Conservation (phyloP, 371 early-diverging fungal genomes). For the Chytridium lagenaria region DNA sequence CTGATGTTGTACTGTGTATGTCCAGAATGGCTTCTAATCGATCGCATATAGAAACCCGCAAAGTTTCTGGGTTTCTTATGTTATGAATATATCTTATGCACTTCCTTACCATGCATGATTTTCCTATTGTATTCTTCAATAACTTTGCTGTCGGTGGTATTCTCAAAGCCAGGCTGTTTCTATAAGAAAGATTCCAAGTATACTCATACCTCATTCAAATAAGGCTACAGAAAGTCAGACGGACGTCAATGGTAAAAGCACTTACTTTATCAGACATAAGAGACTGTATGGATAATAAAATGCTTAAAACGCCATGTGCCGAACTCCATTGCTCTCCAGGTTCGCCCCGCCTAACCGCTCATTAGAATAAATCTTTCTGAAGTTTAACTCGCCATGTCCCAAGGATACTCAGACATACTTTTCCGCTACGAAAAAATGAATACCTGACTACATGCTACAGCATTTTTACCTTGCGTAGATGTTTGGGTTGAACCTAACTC, state of each 20-base stretch:
- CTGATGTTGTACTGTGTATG: slow-evolving; percentile 36
- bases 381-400: slow-evolving; percentile 52
- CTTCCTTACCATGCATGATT: slow-evolving; percentile 57
- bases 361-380: neutral
- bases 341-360: slow-evolving; percentile 50
- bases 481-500: slow-evolving; percentile 67
- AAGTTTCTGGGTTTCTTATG: slow-evolving; percentile 51
- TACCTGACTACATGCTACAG: neutral
- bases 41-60: slow-evolving; percentile 62
- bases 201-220: slow-evolving; percentile 43
- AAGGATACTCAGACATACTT: slow-evolving; percentile 65
- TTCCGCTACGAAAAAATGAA: slow-evolving; percentile 52
- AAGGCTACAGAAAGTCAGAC: slow-evolving; percentile 33
- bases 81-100: neutral
- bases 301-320: slow-evolving; percentile 49
- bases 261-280: slow-evolving; percentile 55
- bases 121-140: slow-evolving; percentile 61
- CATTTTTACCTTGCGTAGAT: slow-evolving; percentile 47
- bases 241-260: slow-evolving; percentile 14
- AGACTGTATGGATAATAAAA: slow-evolving; percentile 58
- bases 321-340: slow-evolving; percentile 62
- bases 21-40: slow-evolving; percentile 56
- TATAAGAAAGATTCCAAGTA: slow-evolving; percentile 9
- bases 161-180: slow-evolving; percentile 62
- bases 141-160: slow-evolving; percentile 46